Conservation (phyloP, 116 monocot genomes). For the Papilionanthe hybrid region DNA sequence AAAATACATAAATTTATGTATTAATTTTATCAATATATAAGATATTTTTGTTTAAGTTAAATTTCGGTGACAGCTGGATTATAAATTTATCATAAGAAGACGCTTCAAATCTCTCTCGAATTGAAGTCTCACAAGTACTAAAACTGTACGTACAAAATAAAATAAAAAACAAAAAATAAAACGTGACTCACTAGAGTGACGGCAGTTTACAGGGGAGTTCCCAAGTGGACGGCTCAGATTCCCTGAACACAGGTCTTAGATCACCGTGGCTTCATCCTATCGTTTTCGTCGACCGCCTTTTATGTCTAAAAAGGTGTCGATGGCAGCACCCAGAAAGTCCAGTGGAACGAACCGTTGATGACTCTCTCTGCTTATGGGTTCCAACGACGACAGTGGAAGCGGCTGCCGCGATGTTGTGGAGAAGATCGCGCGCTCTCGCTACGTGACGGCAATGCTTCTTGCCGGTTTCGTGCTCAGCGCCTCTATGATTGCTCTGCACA, state of each 20-base stretch:
- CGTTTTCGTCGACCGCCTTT: background rate
- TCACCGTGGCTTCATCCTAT: background rate
- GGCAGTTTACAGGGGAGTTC: background rate
- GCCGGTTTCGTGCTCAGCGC: conserved; percentile 41
- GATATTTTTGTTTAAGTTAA: too few relatives aligned
- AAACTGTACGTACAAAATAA: too few relatives aligned
- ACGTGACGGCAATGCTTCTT: conserved; percentile 33
- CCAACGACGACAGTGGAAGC: background rate
- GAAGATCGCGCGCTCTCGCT: conserved; percentile 7
- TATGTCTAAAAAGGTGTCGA: background rate
- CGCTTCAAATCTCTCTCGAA: too few relatives aligned
- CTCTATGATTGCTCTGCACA: conserved; percentile 34
- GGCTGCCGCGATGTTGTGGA: conserved; percentile 9
- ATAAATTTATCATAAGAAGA: too few relatives aligned
- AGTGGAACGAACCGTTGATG: background rate
- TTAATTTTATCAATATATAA: too few relatives aligned
- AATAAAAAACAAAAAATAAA: too few relatives aligned
- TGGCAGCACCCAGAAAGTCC: conserved; percentile 8
- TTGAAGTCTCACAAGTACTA: too few relatives aligned
- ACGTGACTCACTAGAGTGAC: background rate
- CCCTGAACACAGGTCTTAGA: background rate
- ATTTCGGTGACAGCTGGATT: too few relatives aligned
- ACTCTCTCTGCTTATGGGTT: conserved; percentile 11
- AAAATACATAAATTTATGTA: too few relatives aligned
- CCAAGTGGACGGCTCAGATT: background rate